Evolutionary conservation across 2,329 filamentous ascomycete genomes (phyloP), one percentile per base, ranked within the genome.

Genomic region (Alternaria sp.): DNA sequence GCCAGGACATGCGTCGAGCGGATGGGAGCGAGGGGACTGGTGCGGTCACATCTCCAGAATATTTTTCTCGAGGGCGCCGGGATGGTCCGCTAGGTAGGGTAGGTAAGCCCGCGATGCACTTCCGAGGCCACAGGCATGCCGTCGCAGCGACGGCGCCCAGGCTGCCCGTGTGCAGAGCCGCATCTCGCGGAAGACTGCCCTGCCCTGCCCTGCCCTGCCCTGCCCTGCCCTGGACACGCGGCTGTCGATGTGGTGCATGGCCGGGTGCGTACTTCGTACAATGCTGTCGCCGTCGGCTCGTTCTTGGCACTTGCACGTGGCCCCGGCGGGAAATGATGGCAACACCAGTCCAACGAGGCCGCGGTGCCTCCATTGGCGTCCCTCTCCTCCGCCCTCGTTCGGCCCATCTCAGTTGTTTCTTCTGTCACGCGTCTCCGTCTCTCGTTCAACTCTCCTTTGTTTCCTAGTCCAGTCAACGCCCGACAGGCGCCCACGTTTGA

Each of bases 1-100:
- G 70, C 73, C 74, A 71, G 68, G 68, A 61, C 64, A 60, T 54
- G 58, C 62, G 63, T 48, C 58, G 63, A 54, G 62, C 63, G 67
- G 48, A 37, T 48, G 55, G 39, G 44, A 53, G 46, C 21, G 51
- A 52, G 53, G 50, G 49, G 31, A 48, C 46, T 36, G 17, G 45
- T 36, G 10, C 48, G 60, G 29, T 54, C 51, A 54, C 58, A 56
- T 58, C 57, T 63, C 66, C 63, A 66, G 68, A 71, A 67, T 65
- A 67, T 65, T 70, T 73, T 72, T 73, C 71, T 62, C 40, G 51
- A 55, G 54, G 46, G 53, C 63, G 60, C 66, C 65, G 62, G 63
- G 48, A 52, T 61, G 46, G 62, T 54, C 66, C 70, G 68, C 66
- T 67, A 17, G 17, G 17, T 2, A 17, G 17, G 17, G 17, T 17